A percentile compares a stretch with the other conserved stretches of the same genome.
Conservation (phyloP, 78 protist species). For the Dictyostelium firmibasis region DNA sequence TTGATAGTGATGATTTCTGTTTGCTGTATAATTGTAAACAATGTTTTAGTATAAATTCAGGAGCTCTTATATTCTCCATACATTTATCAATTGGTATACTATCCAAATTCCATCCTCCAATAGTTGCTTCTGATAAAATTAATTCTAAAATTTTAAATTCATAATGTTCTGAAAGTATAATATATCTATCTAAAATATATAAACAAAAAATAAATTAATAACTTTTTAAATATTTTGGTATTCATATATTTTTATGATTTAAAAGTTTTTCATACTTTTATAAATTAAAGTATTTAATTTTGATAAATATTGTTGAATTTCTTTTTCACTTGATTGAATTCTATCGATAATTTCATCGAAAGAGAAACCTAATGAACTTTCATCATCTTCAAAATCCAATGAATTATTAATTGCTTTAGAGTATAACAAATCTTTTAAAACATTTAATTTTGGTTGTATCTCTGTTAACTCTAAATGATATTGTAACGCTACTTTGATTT, state of each 20-base stretch:
- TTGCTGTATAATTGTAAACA: background rate
- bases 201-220: background rate
- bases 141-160: conserved; percentile 22
- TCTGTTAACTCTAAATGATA: conserved; percentile 53
- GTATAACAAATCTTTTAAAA: background rate
- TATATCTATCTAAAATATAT: background rate
- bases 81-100: conserved; percentile 26
- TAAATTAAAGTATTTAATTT: background rate
- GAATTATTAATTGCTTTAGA: background rate
- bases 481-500: background rate
- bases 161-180: conserved; percentile 28
- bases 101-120: conserved; percentile 13
- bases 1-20: background rate
- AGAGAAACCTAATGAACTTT: background rate
- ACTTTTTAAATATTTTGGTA: no score
- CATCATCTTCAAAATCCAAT: background rate
- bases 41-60: background rate
- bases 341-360: background rate
- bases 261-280: background rate
- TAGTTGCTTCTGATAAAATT: conserved; percentile 44
- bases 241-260: no score
- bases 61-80: background rate
- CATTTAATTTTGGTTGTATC: conserved; percentile 32
- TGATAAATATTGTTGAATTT: background rate
- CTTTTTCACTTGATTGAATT: conserved; percentile 33